Conservation (phyloP, 129 eudicot genomes). For the Erigeron canadensis region DNA sequence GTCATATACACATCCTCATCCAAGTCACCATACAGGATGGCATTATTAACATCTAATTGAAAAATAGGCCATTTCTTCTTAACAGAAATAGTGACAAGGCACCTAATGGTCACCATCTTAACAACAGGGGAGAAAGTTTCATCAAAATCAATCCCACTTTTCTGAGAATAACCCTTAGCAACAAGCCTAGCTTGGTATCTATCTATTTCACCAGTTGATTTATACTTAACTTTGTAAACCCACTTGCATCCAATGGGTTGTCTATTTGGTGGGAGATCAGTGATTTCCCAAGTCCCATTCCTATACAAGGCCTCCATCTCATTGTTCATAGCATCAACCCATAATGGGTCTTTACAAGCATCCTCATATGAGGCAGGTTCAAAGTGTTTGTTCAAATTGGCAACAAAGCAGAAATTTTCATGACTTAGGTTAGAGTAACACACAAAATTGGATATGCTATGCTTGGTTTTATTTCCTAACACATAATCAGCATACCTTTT, state of each 20-base stretch:
- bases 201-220: neutral
- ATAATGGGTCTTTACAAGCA: no score
- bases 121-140: neutral
- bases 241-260: neutral
- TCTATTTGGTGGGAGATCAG: neutral
- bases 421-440: no score
- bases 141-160: neutral
- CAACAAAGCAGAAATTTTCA: neutral
- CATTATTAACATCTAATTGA: neutral
- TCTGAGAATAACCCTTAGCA: neutral
- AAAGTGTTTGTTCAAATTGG: no score
- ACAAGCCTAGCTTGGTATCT: neutral
- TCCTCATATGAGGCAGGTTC: neutral
- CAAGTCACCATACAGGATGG: neutral
- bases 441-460: no score
- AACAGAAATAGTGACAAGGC: neutral
- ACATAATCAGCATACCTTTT: no score
- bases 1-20: neutral
- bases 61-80: neutral
- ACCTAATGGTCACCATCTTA: neutral
- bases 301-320: neutral
- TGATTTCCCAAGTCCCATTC: neutral
- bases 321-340: neutral
- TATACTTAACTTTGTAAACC: neutral
- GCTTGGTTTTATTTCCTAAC: no score